Base-by-base conservation (phyloP, 2,329 filamentous ascomycete genomes). In the Nemania bipapillata region DNA sequence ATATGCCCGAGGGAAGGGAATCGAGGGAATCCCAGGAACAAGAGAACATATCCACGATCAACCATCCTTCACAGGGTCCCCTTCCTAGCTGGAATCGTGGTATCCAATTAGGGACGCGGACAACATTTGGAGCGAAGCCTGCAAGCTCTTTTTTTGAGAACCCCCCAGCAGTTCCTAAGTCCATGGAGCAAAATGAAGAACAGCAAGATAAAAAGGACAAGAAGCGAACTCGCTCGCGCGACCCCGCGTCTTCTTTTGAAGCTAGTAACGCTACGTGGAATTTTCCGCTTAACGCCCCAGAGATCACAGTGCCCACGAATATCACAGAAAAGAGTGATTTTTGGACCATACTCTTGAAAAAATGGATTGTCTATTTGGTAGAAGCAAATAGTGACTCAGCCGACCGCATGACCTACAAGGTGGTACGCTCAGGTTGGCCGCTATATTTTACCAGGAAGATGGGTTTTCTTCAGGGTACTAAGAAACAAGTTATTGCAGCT, bases 71-170 rank as follows among this genome's bases (percentile, higher is more conserved):
- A 42, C 42, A 47, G 37, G 42, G 68, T 59, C 37, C 57, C 32
- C 56, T 70, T 40, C 66, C 69, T 26, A 52, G 72, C 20, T 76
- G 72, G 72, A 77, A 77, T 57, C 72, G 68, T 1, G 74, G 74
- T 7, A 54, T 77, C 28, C 69, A 66, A 49, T 50, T 74, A 53
- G 74, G 72, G n/a, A 69, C 65, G 17, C 72, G 75, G 42, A 75
- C 73, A 11, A 72, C 72, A 11, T 77, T 76, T 60, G 68, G 69
- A 7, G 66, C 67, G 47, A 71, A 68, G 53, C 53, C 66, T 28
- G 30, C 69, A 3, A 66, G 47, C 4, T 62, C 70, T 32, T 72
- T 73, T 22, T 62, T 72, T 32, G 37, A 53, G 24, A 59, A n/a
- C 8, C 15, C 62, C 24, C 32, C 67, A 37, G 24, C 53, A 47